A percentile compares a stretch with the other conserved stretches of the same genome.
Conservation (phyloP, 768 basidiomycete genomes). For the Lactifluus subvellereus region DNA sequence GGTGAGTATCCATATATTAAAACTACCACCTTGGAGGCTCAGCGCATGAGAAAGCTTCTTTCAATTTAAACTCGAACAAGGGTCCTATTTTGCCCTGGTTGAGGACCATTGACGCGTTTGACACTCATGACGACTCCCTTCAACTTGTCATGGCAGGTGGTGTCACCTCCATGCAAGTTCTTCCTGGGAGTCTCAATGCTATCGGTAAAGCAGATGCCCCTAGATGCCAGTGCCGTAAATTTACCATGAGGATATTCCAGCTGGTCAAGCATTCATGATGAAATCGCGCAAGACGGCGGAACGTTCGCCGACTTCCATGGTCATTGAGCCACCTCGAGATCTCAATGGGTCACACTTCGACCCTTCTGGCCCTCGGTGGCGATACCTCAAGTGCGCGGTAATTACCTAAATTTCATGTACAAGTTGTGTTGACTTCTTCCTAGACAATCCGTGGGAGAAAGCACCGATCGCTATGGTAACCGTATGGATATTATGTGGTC, state of each 20-base stretch:
- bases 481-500: constrained; percentile 80
- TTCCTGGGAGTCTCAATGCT: constrained; percentile 72
- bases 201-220: constrained; percentile 45
- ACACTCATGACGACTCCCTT: constrained; percentile 78
- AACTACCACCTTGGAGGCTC: not conserved
- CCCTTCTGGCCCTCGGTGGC: constrained; percentile 50
- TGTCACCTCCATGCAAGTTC: constrained; percentile 75
- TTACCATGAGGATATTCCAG: constrained; percentile 33
- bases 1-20: constrained; percentile 32
- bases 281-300: constrained; percentile 77
- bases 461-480: constrained; percentile 22
- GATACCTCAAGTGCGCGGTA: constrained; percentile 67
- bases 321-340: constrained; percentile 74
- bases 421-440: not conserved
- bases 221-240: constrained; percentile 16
- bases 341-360: constrained; percentile 44
- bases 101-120: constrained; percentile 75
- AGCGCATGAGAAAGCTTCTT: constrained; percentile 34
- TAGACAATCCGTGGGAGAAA: constrained; percentile 33
- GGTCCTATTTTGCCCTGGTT: constrained; percentile 74
- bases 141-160: constrained; percentile 77
- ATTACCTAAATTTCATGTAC: not conserved
- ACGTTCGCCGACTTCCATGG: constrained; percentile 71
- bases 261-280: constrained; percentile 83
- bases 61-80: constrained; percentile 59